Percentiles rank a stretch among this genome's conserved stretches.
phyloP scores from a whole-genome alignment of 2,329 filamentous ascomycete genomes.

The Hypoxylon sp. region DNA sequence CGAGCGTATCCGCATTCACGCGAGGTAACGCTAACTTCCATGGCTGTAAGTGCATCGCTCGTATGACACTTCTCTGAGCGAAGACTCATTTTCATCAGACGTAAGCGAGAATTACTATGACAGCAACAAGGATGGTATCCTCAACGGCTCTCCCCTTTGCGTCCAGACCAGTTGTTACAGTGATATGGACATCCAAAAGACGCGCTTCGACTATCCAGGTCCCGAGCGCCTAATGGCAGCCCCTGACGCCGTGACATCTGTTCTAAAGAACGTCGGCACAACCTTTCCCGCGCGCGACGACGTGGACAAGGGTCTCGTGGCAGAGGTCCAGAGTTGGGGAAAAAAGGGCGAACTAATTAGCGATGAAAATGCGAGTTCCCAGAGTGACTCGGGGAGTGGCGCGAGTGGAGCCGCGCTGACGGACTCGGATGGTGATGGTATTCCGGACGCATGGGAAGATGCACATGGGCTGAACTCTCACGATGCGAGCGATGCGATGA shows the following conservation, averaged over 20 bases:
- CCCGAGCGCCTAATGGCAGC: slow-evolving; percentile 58
- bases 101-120: slow-evolving; percentile 67
- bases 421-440: slow-evolving; percentile 64
- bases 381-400: slow-evolving; percentile 58
- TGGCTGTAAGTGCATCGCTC: slow-evolving; percentile 54
- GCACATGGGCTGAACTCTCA: slow-evolving; percentile 58
- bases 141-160: slow-evolving; percentile 63
- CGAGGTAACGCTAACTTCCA: slow-evolving; percentile 68
- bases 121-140: slow-evolving; percentile 61
- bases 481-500: slow-evolving; percentile 58
- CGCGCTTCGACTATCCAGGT: slow-evolving; percentile 59
- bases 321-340: slow-evolving; percentile 61
- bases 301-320: slow-evolving; percentile 59
- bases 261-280: slow-evolving; percentile 58
- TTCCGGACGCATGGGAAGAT: slow-evolving; percentile 63
- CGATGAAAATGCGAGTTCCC: slow-evolving; percentile 57
- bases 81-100: slow-evolving; percentile 47
- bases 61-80: background rate
- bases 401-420: slow-evolving; percentile 55
- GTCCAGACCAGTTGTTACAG: slow-evolving; percentile 60
- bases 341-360: slow-evolving; percentile 60
- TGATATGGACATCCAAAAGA: slow-evolving; percentile 58
- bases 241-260: slow-evolving; percentile 56
- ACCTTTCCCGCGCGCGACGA: slow-evolving; percentile 59
- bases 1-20: slow-evolving; percentile 64